phyloP scores from a whole-genome alignment of 1,284 basidiomycete genomes.

The Rhodofomes roseus region DNA sequence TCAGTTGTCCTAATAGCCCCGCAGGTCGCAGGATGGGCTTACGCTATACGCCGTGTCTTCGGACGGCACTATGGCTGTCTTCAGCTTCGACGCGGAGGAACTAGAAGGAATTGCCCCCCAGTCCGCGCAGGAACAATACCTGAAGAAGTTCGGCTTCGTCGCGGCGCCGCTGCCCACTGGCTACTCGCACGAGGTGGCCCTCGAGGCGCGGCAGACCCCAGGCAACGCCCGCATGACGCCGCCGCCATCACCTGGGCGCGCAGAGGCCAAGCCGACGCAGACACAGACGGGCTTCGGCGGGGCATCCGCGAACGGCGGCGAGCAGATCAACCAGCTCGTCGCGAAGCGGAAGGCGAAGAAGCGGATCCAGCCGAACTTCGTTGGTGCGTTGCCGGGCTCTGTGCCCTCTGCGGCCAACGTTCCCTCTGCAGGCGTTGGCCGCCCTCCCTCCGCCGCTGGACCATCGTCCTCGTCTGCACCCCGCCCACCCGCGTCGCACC shows the following conservation, averaged over 20 bases:
- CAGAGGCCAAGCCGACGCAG: conserved; percentile 23
- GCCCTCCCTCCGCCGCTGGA: conserved; percentile 12
- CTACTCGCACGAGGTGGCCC: conserved; percentile 50
- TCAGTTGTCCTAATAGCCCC: neutral
- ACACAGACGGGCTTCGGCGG: conserved; percentile 36
- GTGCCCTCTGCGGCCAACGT: conserved; percentile 34
- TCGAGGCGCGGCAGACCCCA: conserved; percentile 7
- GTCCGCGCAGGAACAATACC: conserved; percentile 71
- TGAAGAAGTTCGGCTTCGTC: conserved; percentile 76
- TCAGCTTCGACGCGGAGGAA: conserved; percentile 78
- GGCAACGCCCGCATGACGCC: conserved; percentile 39
- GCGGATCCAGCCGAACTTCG: conserved; percentile 53
- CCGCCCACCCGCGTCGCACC: conserved; percentile 6
- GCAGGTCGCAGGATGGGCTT: conserved; percentile 87
- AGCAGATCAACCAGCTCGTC: conserved; percentile 67
- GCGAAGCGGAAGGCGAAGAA: conserved; percentile 68
- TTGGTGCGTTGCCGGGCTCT: conserved; percentile 28
- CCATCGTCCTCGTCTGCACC: conserved; percentile 10
- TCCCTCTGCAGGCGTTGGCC: conserved; percentile 8
- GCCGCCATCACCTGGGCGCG: conserved; percentile 42
- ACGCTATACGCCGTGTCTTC: conserved; percentile 94
- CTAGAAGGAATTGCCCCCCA: conserved; percentile 81
- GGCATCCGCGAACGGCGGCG: conserved; percentile 31
- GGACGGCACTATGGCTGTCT: conserved; percentile 90
- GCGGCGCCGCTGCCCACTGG: conserved; percentile 62